Evolutionary conservation across 1,284 basidiomycete species (phyloP), one percentile per base, ranked within the genome.

Genomic region (Ustilago esculenta): DNA sequence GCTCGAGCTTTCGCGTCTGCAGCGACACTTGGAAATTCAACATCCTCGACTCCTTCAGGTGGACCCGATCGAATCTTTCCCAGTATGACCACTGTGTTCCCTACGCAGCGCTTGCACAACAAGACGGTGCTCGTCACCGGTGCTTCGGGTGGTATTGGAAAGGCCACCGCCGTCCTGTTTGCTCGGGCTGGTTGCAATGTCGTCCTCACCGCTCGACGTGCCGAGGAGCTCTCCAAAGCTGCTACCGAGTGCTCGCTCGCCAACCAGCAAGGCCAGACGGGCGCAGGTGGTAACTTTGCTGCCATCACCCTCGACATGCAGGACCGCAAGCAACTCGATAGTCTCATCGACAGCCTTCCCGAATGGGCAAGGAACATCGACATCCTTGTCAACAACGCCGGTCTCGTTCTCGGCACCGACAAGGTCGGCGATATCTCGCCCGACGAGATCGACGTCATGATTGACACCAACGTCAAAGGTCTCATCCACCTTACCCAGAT

Each of bases 391-490:
- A 77, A 79, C 69, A 82, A 80, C 46, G 81, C 83, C 12, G 93
- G 94, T 23, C 91, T 89, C 67, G 93, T 94, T 6, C 74, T 77
- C 18, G 93, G 94, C 17, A 84, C 89, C 9, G 94, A 94, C 64
- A 87, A 87, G 48, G 88, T 94, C 15, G 93, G 93, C 8, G 87
- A 89, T 59, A 90, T 96, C 75, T 83, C 86, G 2, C 86, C 89
- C 18, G 85, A 85, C 32, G 92, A 93, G 73, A 85, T 92, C 72
- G 80, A 82, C 47, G 85, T 87, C 57, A 97, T 98, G 94, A 91
- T 98, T 82, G 83, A 89, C 24, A 96, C 94, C 42, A 98, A 98
- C 82, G 93, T 96, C 44, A 85, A 91, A 63, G 93, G 92, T 8
- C 86, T 96, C 41, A 92, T 96, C 71, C 86, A 89, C 17, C 84